phyloP scores from a whole-genome alignment of 2,329 filamentous ascomycete species.

The Thielaviopsis euricoi region DNA sequence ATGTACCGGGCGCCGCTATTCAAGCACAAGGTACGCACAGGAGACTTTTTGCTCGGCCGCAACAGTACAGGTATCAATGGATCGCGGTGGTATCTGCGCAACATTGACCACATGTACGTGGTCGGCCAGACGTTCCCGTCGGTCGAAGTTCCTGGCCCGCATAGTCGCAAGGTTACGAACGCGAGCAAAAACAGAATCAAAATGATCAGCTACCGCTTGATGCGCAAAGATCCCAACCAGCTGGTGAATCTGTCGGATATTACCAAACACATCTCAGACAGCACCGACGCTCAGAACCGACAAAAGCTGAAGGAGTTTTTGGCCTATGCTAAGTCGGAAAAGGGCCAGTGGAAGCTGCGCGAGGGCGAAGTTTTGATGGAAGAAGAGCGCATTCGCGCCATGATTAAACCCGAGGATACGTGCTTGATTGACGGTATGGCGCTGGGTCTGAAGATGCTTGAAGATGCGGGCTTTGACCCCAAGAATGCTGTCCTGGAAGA shows the following conservation, averaged over 20 bases:
- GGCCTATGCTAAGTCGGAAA: conserved; percentile 71
- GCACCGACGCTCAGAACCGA: conserved; percentile 85
- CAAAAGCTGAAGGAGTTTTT: conserved; percentile 97
- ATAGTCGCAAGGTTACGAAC: conserved; percentile 88
- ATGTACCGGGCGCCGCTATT: conserved; percentile 95
- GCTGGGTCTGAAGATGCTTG: conserved; percentile 76
- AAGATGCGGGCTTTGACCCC: conserved; percentile 73
- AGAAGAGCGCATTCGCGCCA: conserved; percentile 60
- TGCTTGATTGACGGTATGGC: conserved; percentile 95
- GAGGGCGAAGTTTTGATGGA: conserved; percentile 62
- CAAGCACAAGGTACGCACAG: conserved; percentile 59
- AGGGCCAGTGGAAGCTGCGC: conserved; percentile 66
- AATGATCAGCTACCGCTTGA: conserved; percentile 85
- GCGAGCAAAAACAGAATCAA: conserved; percentile 94
- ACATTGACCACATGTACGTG: conserved; percentile 77
- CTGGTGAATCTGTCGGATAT: conserved; percentile 66
- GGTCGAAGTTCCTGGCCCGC: conserved; percentile 80
- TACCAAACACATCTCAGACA: conserved; percentile 81
- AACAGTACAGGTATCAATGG: conserved; percentile 67
- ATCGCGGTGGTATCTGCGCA: conserved; percentile 66
- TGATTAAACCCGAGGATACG: conserved; percentile 92
- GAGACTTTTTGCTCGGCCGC: conserved; percentile 76
- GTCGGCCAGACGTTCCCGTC: conserved; percentile 90
- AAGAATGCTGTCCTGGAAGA: conserved; percentile 45
- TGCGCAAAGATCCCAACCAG: conserved; percentile 55